phyloP scores from a whole-genome alignment of 108 stramenopile genomes.

The Nannochloropsis oceanica region DNA sequence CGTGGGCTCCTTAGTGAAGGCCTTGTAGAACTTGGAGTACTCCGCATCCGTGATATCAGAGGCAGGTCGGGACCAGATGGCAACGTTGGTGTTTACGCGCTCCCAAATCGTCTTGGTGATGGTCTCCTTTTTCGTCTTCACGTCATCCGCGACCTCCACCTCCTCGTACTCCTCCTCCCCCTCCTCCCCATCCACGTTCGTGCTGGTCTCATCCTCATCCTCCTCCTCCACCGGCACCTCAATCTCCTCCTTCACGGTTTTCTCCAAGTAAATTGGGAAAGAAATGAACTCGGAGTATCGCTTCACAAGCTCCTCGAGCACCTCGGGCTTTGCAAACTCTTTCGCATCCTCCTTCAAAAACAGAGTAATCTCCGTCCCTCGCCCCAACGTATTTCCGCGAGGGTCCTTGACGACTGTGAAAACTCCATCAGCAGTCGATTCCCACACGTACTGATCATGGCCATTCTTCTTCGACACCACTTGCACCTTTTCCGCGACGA shows the following conservation, averaged over 20 bases:
- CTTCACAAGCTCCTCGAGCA: slow-evolving; percentile 59
- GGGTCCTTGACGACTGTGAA: slow-evolving; percentile 85
- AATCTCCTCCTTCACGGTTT: slow-evolving; percentile 44
- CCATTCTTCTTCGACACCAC: slow-evolving; percentile 84
- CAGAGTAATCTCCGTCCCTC: slow-evolving; percentile 98
- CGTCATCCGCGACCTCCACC: slow-evolving; percentile 28
- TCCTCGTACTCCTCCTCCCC: slow-evolving; percentile 10
- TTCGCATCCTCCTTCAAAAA: slow-evolving; percentile 88
- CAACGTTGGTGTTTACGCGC: slow-evolving; percentile 72
- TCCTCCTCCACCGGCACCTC: slow-evolving; percentile 45
- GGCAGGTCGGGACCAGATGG: slow-evolving; percentile 92
- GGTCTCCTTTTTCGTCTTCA: slow-evolving; percentile 49
- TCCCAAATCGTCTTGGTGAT: slow-evolving; percentile 76
- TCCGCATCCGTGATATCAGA: slow-evolving; percentile 93
- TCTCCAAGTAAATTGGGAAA: slow-evolving; percentile 78
- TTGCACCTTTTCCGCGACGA: slow-evolving; percentile 74
- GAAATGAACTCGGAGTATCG: slow-evolving; percentile 99
- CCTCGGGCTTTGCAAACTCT: slow-evolving; percentile 22
- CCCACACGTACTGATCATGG: slow-evolving; percentile 92
- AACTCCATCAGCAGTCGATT: slow-evolving; percentile 66
- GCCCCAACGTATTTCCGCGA: slow-evolving; percentile 79
- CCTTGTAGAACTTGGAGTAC: slow-evolving; percentile 76
- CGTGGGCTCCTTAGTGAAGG: slow-evolving; percentile 48
- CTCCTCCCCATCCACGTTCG: slow-evolving; percentile 53
- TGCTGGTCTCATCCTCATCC: slow-evolving; percentile 43